phyloP scores from a whole-genome alignment of 352 stramenopile species.

The Globisporangium paddicum region DNA sequence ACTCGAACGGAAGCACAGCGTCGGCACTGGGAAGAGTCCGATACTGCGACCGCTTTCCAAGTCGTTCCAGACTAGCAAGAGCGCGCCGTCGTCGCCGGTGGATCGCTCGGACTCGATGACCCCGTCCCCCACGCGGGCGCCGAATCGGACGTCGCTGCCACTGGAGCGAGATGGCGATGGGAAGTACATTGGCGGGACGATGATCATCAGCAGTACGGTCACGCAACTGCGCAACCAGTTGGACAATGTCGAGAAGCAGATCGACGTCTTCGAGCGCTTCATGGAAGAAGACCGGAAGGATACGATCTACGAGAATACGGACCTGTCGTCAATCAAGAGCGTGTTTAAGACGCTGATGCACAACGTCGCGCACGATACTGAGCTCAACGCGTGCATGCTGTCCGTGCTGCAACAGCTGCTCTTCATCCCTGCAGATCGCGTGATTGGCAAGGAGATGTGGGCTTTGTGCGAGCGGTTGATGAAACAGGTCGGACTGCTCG shows the following conservation, averaged over 20 bases:
- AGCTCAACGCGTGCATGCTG: conserved; percentile 65
- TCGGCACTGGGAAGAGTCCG: conserved; percentile 8
- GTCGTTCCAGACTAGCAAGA: conserved; percentile 30
- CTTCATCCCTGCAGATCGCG: conserved; percentile 74
- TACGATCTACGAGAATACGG: conserved; percentile 79
- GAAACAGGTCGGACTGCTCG: conserved; percentile 71
- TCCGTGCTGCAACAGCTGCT: conserved; percentile 84
- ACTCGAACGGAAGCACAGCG: conserved; percentile 8
- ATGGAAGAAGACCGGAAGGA: conserved; percentile 87
- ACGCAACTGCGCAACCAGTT: conserved; percentile 76
- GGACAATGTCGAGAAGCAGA: conserved; percentile 88
- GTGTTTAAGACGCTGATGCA: conserved; percentile 60
- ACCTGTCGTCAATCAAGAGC: conserved; percentile 64
- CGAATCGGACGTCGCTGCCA: conserved; percentile 16
- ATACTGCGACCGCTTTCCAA: conserved; percentile 5
- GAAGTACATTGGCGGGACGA: conserved; percentile 28
- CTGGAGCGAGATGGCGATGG: conserved; percentile 9
- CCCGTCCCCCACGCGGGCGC: conserved; percentile 3
- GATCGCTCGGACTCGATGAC: conserved; percentile 24
- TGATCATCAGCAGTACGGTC: conserved; percentile 69
- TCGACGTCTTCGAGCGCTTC: conserved; percentile 85
- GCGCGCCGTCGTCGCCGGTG: conserved; percentile 46
- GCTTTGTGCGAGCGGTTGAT: conserved; percentile 69
- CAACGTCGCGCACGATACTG: conserved; percentile 50
- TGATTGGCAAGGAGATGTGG: conserved; percentile 88